Evolutionary conservation across 345 rosid genomes (phyloP).

Genomic region (Angophora floribunda): DNA sequence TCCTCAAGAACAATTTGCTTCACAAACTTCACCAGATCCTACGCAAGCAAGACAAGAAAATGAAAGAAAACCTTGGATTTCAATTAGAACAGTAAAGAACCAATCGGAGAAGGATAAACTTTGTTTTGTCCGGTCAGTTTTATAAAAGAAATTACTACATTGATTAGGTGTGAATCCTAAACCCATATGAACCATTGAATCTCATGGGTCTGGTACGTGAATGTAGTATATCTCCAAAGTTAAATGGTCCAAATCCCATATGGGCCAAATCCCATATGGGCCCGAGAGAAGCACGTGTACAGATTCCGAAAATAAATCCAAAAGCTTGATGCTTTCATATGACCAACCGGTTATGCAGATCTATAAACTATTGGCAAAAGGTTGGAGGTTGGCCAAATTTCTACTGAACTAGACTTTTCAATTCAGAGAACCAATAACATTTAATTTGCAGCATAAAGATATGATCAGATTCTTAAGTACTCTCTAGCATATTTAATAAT

Average conservation of each 20-base stretch:
- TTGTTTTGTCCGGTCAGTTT: neutral
- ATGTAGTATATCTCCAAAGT: neutral
- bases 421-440: neutral
- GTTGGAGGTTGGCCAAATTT: neutral
- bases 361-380: neutral
- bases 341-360: neutral
- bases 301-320: neutral
- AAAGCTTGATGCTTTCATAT: neutral
- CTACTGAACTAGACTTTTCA: neutral
- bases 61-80: neutral
- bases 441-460: neutral
- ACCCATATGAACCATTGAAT: too few species aligned
- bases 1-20: conserved; percentile 27
- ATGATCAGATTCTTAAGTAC: neutral
- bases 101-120: neutral
- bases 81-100: neutral
- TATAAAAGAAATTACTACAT: neutral
- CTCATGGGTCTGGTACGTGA: neutral
- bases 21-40: conserved; percentile 26
- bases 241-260: neutral
- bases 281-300: neutral
- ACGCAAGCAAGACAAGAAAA: neutral
- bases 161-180: too few species aligned
- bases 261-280: neutral
- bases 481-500: neutral